Conservation (phyloP, 768 basidiomycete genomes). For the Thelephora aurantiotincta region DNA sequence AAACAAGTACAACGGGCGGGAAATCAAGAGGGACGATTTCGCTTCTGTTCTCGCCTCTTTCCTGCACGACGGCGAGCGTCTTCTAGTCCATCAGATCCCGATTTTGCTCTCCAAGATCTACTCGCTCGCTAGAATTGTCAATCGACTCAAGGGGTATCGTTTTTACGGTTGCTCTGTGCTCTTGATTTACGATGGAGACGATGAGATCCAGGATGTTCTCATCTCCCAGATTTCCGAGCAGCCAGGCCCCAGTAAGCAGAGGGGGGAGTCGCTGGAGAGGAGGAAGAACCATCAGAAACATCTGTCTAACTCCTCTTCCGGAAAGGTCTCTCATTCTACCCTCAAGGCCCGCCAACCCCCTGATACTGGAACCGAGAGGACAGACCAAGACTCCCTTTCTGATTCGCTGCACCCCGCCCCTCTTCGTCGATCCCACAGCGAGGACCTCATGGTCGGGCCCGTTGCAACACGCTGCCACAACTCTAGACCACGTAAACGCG, state of each 20-base stretch:
- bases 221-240: conserved; percentile 47
- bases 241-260: conserved; percentile 51
- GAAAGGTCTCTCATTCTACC: neutral
- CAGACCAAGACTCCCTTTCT: too few species aligned
- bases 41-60: conserved; percentile 70
- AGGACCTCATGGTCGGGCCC: conserved; percentile 61
- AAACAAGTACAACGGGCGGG: conserved; percentile 93
- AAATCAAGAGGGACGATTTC: conserved; percentile 79
- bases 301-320: conserved; percentile 9
- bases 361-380: neutral
- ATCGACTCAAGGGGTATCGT: conserved; percentile 84
- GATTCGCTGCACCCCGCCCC: conserved; percentile 13
- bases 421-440: conserved; percentile 65
- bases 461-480: conserved; percentile 37
- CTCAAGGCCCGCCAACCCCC: neutral
- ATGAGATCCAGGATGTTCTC: conserved; percentile 70
- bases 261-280: conserved; percentile 68
- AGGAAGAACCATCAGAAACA: neutral
- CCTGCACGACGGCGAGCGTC: conserved; percentile 66
- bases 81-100: conserved; percentile 89
- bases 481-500: conserved; percentile 57
- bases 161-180: conserved; percentile 97
- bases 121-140: conserved; percentile 82
- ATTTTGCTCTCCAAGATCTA: conserved; percentile 83
- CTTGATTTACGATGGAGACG: conserved; percentile 94